A percentile compares a stretch with the other conserved stretches of the same genome.
Evolutionary conservation across 2,329 filamentous ascomycete species (phyloP).

Genomic region (Drechslerella dactyloides): DNA sequence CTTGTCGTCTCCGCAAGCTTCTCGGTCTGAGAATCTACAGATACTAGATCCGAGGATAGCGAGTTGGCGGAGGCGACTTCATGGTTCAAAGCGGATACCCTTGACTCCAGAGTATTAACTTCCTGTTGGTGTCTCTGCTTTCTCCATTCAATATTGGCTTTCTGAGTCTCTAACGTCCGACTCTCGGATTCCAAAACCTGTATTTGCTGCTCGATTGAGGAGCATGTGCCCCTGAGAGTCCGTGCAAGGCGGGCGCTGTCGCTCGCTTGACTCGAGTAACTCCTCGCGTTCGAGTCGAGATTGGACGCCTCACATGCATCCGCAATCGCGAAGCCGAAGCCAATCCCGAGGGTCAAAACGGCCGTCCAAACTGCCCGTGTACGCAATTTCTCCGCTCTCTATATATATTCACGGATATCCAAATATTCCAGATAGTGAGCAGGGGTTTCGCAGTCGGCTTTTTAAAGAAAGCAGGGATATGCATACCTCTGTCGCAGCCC

Average conservation of each 20-base stretch:
- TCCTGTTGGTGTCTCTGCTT: conserved; percentile 18
- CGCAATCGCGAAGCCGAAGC: conserved; percentile 22
- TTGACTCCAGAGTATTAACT: conserved; percentile 12
- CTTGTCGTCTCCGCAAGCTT: conserved; percentile 13
- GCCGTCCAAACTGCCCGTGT: conserved; percentile 27
- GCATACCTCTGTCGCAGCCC: conserved; percentile 15
- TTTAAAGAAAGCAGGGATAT: neutral
- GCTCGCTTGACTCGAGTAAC: conserved; percentile 8
- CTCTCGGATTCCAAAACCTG: conserved; percentile 17
- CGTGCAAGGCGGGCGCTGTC: conserved; percentile 10
- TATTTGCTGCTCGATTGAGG: conserved; percentile 25
- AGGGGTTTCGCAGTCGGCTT: neutral
- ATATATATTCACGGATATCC: no score
- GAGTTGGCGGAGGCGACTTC: conserved; percentile 16
- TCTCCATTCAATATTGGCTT: conserved; percentile 25
- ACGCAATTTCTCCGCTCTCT: conserved; percentile 21
- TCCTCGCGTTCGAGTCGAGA: conserved; percentile 19
- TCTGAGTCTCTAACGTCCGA: conserved; percentile 22
- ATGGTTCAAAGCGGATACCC: conserved; percentile 11
- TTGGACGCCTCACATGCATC: conserved; percentile 18
- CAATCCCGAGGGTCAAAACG: conserved; percentile 19
- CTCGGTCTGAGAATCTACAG: conserved; percentile 13
- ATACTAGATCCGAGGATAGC: conserved; percentile 4
- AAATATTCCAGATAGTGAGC: neutral
- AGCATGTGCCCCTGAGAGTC: conserved; percentile 17